Conservation (phyloP, 192 early-diverging fungal species). For the Coemansia sp. region DNA sequence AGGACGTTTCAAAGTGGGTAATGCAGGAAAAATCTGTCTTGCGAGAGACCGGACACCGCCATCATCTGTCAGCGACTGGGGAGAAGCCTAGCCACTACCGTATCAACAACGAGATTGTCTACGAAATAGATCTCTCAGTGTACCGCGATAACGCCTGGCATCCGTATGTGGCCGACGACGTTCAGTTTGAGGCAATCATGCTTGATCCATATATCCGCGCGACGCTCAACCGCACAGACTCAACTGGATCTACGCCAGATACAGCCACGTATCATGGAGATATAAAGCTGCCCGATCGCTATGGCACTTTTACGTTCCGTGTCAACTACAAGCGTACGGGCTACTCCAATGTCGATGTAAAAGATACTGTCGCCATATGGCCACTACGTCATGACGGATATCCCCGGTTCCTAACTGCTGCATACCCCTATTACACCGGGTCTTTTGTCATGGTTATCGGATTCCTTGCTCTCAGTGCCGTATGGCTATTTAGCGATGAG, state of each 20-base stretch:
- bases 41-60: slow-evolving; percentile 54
- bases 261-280: slow-evolving; percentile 44
- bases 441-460: slow-evolving; percentile 78
- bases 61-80: slow-evolving; percentile 61
- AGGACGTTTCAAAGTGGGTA: slow-evolving; percentile 80
- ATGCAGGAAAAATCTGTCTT: slow-evolving; percentile 91
- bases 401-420: slow-evolving; percentile 84
- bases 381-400: slow-evolving; percentile 97
- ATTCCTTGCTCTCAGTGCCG: slow-evolving; percentile 78
- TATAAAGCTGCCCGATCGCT: slow-evolving; percentile 85
- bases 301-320: slow-evolving; percentile 96
- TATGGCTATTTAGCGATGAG: slow-evolving; percentile 67
- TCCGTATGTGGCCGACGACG: slow-evolving; percentile 65
- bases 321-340: slow-evolving; percentile 92
- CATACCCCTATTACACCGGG: slow-evolving; percentile 94
- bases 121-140: slow-evolving; percentile 76
- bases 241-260: neutral
- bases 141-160: slow-evolving; percentile 77
- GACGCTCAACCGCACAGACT: slow-evolving; percentile 54
- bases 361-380: slow-evolving; percentile 78
- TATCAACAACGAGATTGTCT: slow-evolving; percentile 91
- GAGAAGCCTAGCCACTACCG: slow-evolving; percentile 74
- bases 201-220: slow-evolving; percentile 93
- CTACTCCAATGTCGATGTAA: slow-evolving; percentile 66
- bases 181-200: slow-evolving; percentile 95